Base-by-base conservation (phyloP, 179 eudicot species). In the Spinacia oleracea region DNA sequence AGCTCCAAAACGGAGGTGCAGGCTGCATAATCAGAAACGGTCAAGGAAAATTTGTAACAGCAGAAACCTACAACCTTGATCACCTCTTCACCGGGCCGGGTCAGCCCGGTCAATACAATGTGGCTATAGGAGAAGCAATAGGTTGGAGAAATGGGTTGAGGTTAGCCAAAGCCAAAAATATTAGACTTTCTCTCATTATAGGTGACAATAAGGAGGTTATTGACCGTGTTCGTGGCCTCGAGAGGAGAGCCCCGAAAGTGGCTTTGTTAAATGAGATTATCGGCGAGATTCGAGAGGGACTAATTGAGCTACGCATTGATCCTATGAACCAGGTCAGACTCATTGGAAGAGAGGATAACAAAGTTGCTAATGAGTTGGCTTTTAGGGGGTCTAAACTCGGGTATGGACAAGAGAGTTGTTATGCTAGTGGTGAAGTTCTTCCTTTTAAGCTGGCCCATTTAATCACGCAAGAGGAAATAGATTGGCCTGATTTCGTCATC, bases 1-100 rank as follows among this genome's bases (percentile, higher is more conserved):
- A 80, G 65, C 5, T 27, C 9, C 55, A 67, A n/a, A 60, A 63
- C 14, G 82, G 72, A 2, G 77, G 82, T 31, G 78, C 78, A 10
- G 82, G 82, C 16, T 80, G 82, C 53, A 74, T 80, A 25, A 74
- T 80, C 11, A 53, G 58, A 67, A 75, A 80, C 58, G 12, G 43
- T 9, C 43, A 29, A 25, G 78, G 78, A 0, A 1, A 51, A 2
- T 51, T 67, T 1, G 10, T 74, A 1, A 73, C 40, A 21, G 78
- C 82, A 46, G 59, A 35, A 25, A n/a, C 78, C 10, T 74, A 74
- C 35, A 80, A 66, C 67, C 72, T 80, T 18, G 34, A 74, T 40
- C 0, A 43, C 23, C 11, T n/a, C 3, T 56, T 20, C 53, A n/a
- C n/a, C n/a, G n/a, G n/a, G n/a, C n/a, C n/a, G n/a, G n/a, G n/a